Base-by-base conservation (phyloP, 768 basidiomycete genomes). In the Naganishia vaughanmartiniae region DNA sequence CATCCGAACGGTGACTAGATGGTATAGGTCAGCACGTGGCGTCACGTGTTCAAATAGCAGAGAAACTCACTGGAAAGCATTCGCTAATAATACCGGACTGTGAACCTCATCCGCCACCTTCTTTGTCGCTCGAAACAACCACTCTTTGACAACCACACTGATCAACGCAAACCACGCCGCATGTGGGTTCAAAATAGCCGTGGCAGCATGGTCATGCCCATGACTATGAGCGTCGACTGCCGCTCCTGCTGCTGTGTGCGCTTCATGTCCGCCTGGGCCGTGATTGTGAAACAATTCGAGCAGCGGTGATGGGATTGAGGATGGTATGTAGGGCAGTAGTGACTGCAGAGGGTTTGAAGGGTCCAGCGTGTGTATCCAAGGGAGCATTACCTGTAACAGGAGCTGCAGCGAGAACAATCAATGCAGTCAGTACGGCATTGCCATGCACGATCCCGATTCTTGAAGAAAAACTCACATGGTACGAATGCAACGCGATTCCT, bases 81-180 rank as follows among this genome's bases (percentile, higher is more conserved):
- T 99, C n/a, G 96, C 96, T 24, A 89, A 84, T 65, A 99, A 82
- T 0, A 99, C 96, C 4, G 92, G 91, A 76, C 90, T 92, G 75
- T 88, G 88, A 81, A 97, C 93, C 75, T 92, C 87, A 69, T 91
- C 88, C 14, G 95, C 96, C 34, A 99, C 94, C 67, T 85, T 87
- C 77, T 90, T 90, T 56, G 93, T 98, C 55, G 89, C 83, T 53
- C 93, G 84, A 81, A 95, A 98, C 15, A 99, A 80, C 89, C 90
- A 97, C 81, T 99, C 96, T 79, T 99, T 99, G 71, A 86, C 81
- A 4, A 92, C 60, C 2, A 98, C 87, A 73, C 91, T 88, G 26
- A 87, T 76, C 10, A 87, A 87, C 10, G 96, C 96, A 76, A 97
- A 94, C 93, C 94, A 98, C 33, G 93, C 93, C 24, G 96, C 96